Evolutionary conservation across 1,284 basidiomycete genomes (phyloP), one percentile per base, ranked within the genome.

Genomic region (Taiwanofungus camphoratus): DNA sequence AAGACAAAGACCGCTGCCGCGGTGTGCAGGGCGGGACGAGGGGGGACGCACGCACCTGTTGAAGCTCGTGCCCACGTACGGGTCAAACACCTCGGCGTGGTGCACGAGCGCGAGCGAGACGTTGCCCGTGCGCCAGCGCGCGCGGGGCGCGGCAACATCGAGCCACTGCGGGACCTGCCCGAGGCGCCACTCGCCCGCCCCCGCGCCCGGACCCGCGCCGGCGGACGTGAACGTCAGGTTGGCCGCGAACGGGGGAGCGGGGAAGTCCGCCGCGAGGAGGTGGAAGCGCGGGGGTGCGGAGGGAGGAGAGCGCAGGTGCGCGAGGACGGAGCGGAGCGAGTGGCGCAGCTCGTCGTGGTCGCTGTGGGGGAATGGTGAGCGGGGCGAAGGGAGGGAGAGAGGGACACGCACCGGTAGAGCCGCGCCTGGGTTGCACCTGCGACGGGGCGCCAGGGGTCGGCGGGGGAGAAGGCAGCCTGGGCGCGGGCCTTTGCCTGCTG

Each of bases 311-410:
- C 57, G 55, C 47, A 52, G 60, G 41, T 57, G 52, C n/a, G 41
- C 51, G 18, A 61, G 52, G 7, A 56, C 58, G 6, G 58, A 58
- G n/a, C 59, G 53, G 29, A 61, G 44, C 11, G 58, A 59, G 29
- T 61, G 57, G 5, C 58, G 51, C 19, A 61, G 54, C 41, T 61
- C 59, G 36, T 61, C 59, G 42, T 59, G 55, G 37, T 61, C 58
- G 9, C 59, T 60, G 41, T n/a, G 19, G 19, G 18, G 20, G 9
- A 4, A 33, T 13, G 24, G 12, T 29, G n/a, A 29, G 26, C n/a
- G 26, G n/a, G 26, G n/a, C 26, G 26, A 29, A n/a, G n/a, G 26
- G 26, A n/a, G n/a, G n/a, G n/a, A n/a, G n/a, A n/a, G n/a, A n/a
- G 21, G 20, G 11, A 22, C 4, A 52, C 55, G 5, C 39, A 60